Conservation (phyloP, 345 rosid genomes). For the Populus simonii region DNA sequence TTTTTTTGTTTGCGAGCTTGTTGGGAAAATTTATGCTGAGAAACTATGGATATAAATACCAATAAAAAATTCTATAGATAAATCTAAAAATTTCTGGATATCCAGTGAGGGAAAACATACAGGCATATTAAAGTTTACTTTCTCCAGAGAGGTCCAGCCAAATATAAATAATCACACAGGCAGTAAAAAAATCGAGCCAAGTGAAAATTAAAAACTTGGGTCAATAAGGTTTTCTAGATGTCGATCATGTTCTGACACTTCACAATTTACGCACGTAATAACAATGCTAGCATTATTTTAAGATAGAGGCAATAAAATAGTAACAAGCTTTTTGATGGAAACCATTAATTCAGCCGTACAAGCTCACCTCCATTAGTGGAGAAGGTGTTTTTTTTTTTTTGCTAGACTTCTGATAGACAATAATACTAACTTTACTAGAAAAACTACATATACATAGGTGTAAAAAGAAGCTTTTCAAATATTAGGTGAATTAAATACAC, state of each 20-base stretch:
- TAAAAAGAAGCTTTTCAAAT: not conserved
- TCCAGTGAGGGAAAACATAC: not conserved
- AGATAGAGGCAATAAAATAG: no score
- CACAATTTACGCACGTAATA: no score
- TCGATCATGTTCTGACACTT: no score
- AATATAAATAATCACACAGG: no score
- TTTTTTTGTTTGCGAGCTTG: no score
- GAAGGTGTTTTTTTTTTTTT: not conserved
- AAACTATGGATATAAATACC: no score
- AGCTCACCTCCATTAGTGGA: not conserved
- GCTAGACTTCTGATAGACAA: not conserved
- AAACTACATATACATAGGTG: not conserved
- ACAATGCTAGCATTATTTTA: no score
- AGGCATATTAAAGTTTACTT: not conserved
- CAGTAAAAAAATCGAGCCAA: no score
- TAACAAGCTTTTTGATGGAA: not conserved
- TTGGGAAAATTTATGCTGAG: accelerated
- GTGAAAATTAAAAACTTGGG: no score
- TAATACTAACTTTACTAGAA: slow-evolving; percentile 3
- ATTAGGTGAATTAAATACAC: slow-evolving; percentile 15
- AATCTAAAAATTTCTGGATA: no score
- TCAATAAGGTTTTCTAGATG: no score
- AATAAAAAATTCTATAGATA: no score
- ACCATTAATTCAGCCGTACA: not conserved
- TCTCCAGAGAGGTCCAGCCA: not conserved